Evolutionary conservation across 257 asterid species (phyloP).

Genomic region (Fraxinus quadrangulata): DNA sequence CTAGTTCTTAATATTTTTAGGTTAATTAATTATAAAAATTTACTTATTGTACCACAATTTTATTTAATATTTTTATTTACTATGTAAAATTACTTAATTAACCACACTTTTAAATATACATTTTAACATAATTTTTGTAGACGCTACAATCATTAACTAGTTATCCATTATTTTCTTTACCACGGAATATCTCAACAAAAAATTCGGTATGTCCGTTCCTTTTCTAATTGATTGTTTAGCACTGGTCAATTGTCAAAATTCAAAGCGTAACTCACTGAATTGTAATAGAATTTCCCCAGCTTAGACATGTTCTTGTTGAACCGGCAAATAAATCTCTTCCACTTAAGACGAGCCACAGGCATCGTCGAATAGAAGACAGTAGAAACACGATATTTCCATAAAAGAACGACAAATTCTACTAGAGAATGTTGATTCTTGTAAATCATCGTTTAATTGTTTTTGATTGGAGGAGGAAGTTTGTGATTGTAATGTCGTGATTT

Average conservation of each 20-base stretch:
- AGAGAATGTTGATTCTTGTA: no score
- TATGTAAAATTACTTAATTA: no score
- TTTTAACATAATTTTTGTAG: no score
- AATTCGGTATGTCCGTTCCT: conserved; percentile 34
- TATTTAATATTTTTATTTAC: no score
- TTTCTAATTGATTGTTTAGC: conserved; percentile 30
- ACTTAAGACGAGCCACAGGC: conserved; percentile 72
- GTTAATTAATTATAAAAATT: no score
- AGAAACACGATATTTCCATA: conserved; percentile 40
- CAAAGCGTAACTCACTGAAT: conserved; percentile 49
- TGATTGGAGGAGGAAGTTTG: conserved; percentile 2
- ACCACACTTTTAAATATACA: no score
- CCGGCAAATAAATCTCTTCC: conserved; percentile 83
- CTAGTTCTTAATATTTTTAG: no score
- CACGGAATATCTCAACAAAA: conserved; percentile 41
- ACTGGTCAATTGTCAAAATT: conserved; percentile 53
- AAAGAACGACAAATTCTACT: conserved; percentile 34
- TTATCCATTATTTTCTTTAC: neutral
- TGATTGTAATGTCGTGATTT: conserved; percentile 20
- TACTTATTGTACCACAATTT: no score
- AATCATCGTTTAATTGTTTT: neutral
- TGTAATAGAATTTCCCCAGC: conserved; percentile 37
- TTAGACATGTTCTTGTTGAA: conserved; percentile 37
- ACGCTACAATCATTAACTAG: no score
- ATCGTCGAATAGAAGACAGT: conserved; percentile 9